Conservation (phyloP, 2,329 filamentous ascomycete genomes). For the Grosmannia clavigera region DNA sequence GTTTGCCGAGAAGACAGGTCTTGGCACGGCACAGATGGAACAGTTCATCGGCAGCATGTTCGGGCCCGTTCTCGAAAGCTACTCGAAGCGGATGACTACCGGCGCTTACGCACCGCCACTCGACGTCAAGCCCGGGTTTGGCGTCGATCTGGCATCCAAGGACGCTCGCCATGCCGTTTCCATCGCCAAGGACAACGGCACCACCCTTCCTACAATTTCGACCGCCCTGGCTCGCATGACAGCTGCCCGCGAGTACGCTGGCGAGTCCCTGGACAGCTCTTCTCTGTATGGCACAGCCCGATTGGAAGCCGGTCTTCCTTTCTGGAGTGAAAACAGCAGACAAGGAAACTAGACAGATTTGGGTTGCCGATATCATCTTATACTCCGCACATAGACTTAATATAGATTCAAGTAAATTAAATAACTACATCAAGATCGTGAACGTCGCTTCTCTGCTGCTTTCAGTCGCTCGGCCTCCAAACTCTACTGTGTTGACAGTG, state of each 20-base stretch:
- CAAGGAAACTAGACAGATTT: neutral
- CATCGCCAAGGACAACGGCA: neutral
- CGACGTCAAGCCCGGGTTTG: neutral
- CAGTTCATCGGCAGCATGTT: slow-evolving; percentile 1
- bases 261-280: neutral
- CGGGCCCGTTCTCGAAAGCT: slow-evolving; percentile 2
- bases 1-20: slow-evolving; percentile 5
- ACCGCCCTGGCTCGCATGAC: slow-evolving; percentile 1
- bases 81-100: slow-evolving; percentile 4
- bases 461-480: no score
- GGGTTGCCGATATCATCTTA: no score
- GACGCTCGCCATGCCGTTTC: slow-evolving; percentile 1
- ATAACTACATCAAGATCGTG: no score
- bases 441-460: no score
- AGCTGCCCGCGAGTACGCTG: neutral
- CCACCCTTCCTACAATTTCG: neutral
- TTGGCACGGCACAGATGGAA: neutral
- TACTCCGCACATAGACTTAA: neutral
- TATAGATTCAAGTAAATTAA: neutral
- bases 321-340: slow-evolving; percentile 2
- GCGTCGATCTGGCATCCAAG: slow-evolving; percentile 2
- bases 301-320: slow-evolving; percentile 2
- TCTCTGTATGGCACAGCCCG: slow-evolving; percentile 1
- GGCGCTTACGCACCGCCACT: slow-evolving; percentile 1
- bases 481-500: no score